Base-by-base conservation (phyloP, 345 rosid species). In the Eutrema heterophyllum region DNA sequence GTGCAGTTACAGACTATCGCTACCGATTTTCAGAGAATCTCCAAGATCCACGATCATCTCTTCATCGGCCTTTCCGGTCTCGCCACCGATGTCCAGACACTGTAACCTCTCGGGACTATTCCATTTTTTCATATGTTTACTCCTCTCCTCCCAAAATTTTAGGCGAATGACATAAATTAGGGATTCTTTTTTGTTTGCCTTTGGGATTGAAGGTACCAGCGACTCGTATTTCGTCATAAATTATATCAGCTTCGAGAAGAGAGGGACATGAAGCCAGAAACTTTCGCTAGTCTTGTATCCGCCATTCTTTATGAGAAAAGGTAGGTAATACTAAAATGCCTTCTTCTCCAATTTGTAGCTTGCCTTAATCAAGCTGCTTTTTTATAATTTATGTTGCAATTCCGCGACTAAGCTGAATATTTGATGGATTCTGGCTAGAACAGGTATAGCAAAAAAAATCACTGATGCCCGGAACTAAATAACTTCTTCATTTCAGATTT, bases 221-320 rank as follows among this genome's bases (percentile, higher is more conserved):
- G 96, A 80, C 87, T 94, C 18, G 90, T 89, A 56, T 94, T 91
- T 69, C 87, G 96, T 44, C 95, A 91, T 81, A 94, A 94, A 60
- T 57, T 91, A 78, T 94, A 94, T 69, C 88, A 91, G 85, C 88
- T 94, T 30, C 78, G 93, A 15, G 98, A 94, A 76, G 98, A 94
- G 76, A 89, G 98, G 75, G 96, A 91, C 66, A 91, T 94, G 96
- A 94, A 91, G 77, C 98, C 98, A 4, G 97, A 94, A 79, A 94
- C 98, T 2, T 94, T 91, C 73, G 97, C 98, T 44, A 94, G 85
- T 81, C 88, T 94, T 58, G 98, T 94, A 45, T 94, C 98, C 8
- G 93, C 97, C 32, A 29, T 94, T 49, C 98, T 94, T 45, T 91
- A 91, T 66, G 97, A 94, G 85, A 94, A 94, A 81, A 94, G 98